These are phyloP conservation scores for Schizochytrium sp. DNA, from an alignment of 108 stramenopile species.

Conservation along the genomic window DNA sequence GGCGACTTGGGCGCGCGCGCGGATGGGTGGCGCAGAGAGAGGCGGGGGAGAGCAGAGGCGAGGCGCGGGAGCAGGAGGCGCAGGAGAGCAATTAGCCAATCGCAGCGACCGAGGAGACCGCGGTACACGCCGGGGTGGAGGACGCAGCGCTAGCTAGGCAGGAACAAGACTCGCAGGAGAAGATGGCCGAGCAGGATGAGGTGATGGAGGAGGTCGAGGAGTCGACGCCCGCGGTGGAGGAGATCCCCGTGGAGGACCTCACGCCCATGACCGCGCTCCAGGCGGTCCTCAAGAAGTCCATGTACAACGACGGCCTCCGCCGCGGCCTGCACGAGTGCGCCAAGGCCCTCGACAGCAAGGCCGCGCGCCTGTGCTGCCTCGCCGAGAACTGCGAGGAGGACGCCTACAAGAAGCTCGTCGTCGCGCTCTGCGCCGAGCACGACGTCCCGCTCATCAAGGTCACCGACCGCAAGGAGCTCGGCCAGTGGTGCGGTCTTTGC, in stretches of 20 bases:
- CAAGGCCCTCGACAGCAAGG: constrained; percentile 91
- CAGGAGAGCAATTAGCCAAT: neutral
- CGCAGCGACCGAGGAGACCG: neutral
- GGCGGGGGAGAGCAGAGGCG: neutral
- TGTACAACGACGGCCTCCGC: constrained; percentile 91
- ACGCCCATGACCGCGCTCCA: constrained; percentile 91
- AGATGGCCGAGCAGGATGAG: constrained; percentile 56
- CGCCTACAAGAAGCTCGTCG: constrained; percentile 96
- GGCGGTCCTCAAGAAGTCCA: constrained; percentile 94
- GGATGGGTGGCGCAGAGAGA: neutral
- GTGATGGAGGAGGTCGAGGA: constrained; percentile 47
- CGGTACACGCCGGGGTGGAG: neutral
- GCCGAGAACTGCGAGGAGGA: constrained; percentile 97
- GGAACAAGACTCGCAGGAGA: neutral
- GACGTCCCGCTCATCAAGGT: constrained; percentile 96
- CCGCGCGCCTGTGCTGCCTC: constrained; percentile 96
- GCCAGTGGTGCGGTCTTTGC: constrained; percentile 94
- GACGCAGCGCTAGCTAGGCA: neutral
- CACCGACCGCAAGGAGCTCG: constrained; percentile 82
- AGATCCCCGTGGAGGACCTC: constrained; percentile 82
- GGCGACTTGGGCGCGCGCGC: no score
- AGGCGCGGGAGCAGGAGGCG: neutral
- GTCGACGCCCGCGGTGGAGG: constrained; percentile 50
- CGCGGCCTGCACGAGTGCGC: constrained; percentile 98
- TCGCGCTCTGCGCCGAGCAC: constrained; percentile 92